Percentiles rank a stretch among this genome's conserved stretches.
Evolutionary conservation across 306 rosid species (phyloP).

Genomic region (Rosa multiflora): DNA sequence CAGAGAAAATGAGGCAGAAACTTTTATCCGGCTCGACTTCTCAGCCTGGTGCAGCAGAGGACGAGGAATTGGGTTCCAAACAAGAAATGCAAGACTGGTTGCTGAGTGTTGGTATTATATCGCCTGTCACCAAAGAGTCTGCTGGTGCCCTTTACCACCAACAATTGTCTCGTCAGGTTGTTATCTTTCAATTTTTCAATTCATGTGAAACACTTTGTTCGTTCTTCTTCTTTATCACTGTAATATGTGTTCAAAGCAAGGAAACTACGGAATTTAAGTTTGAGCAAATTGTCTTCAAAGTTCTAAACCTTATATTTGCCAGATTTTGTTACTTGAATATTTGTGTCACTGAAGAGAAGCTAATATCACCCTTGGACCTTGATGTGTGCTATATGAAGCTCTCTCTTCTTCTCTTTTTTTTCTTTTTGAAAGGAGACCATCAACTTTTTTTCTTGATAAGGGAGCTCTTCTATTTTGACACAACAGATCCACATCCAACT

Average conservation of each 20-base stretch:
- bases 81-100: conserved; percentile 97
- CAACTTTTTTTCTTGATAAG: neutral
- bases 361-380: neutral
- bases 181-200: conserved; percentile 15
- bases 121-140: conserved; percentile 98
- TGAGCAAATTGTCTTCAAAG: neutral
- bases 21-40: conserved; percentile 75
- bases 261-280: neutral
- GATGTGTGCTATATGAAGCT: neutral
- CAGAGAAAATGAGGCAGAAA: conserved; percentile 96
- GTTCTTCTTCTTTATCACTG: conserved; percentile 10
- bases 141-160: conserved; percentile 97
- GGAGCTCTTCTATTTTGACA: neutral
- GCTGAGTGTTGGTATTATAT: conserved; percentile 88
- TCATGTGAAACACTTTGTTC: neutral
- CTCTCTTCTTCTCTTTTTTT: neutral
- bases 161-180: conserved; percentile 92
- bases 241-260: conserved; percentile 8
- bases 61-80: conserved; percentile 90
- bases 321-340: conserved; percentile 1
- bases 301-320: neutral
- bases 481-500: neutral
- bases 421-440: neutral
- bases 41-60: conserved; percentile 47
- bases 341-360: neutral